Percentiles rank a stretch among this genome's conserved stretches.
Evolutionary conservation across 106 monocot species (phyloP).

Genomic region (Apostasia shenzhenica): DNA sequence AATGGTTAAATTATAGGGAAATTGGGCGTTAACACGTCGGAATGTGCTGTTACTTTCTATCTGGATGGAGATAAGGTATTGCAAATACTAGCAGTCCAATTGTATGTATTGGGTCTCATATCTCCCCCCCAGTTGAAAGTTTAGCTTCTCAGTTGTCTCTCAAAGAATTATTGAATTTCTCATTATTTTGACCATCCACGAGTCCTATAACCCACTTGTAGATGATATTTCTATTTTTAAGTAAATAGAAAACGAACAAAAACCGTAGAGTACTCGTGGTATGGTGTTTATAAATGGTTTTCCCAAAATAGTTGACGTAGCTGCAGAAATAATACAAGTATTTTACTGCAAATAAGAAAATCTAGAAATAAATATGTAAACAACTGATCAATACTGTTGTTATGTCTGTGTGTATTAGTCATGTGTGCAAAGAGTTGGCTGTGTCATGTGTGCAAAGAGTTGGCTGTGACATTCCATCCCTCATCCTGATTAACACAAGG

Average conservation of each 20-base stretch:
- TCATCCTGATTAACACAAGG: constrained; percentile 42
- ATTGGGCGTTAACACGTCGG: neutral
- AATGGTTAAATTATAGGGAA: too few relatives aligned
- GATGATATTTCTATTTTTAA: too few relatives aligned
- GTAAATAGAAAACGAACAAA: neutral
- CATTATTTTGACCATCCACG: too few relatives aligned
- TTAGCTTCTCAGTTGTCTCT: too few relatives aligned
- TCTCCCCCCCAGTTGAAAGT: too few relatives aligned
- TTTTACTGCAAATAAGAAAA: neutral
- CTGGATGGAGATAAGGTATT: neutral
- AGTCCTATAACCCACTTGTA: too few relatives aligned
- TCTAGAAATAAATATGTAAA: neutral
- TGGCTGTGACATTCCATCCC: constrained; percentile 66
- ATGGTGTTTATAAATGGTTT: constrained; percentile 49
- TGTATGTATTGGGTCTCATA: too few relatives aligned
- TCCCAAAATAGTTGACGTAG: constrained; percentile 5
- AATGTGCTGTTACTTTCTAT: neutral
- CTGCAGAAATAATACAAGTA: neutral
- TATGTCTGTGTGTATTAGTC: constrained; percentile 57
- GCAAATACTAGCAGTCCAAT: too few relatives aligned
- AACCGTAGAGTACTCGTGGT: constrained; percentile 29
- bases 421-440: constrained; percentile 79
- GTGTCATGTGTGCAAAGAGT: constrained; percentile 84
- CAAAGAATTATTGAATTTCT: too few relatives aligned
- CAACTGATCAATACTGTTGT: constrained; percentile 20